These are phyloP conservation scores for Phytophthora megakarya DNA, from an alignment of 352 stramenopile genomes.

Conservation along the genomic window DNA sequence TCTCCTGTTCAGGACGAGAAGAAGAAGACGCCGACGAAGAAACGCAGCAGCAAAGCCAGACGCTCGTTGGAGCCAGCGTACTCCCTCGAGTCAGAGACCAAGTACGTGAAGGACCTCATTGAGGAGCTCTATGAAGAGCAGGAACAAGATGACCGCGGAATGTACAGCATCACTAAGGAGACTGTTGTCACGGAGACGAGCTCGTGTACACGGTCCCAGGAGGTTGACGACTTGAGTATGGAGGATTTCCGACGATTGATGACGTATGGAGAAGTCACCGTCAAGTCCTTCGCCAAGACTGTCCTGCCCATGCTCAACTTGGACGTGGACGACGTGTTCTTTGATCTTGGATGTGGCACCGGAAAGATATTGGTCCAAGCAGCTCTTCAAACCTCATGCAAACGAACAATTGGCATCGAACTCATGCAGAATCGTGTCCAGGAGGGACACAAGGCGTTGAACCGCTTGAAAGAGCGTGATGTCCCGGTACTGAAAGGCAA, in stretches of 20 bases:
- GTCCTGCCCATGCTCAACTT: conserved; percentile 75
- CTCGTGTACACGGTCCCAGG: conserved; percentile 60
- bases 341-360: conserved; percentile 81
- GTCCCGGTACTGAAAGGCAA: conserved; percentile 53
- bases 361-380: conserved; percentile 83
- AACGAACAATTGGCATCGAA: conserved; percentile 74
- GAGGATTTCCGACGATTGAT: conserved; percentile 75
- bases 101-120: conserved; percentile 54
- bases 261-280: conserved; percentile 83
- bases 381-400: conserved; percentile 73
- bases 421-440: conserved; percentile 85
- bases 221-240: conserved; percentile 71
- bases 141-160: conserved; percentile 77
- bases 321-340: conserved; percentile 76
- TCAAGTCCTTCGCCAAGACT: conserved; percentile 62
- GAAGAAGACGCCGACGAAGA: conserved; percentile 57
- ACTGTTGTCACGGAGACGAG: conserved; percentile 68
- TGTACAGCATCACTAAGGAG: conserved; percentile 74
- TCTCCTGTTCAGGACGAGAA: conserved; percentile 61
- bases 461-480: conserved; percentile 47
- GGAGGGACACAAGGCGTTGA: conserved; percentile 60
- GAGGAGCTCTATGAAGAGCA: conserved; percentile 69
- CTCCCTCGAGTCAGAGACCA: conserved; percentile 35
- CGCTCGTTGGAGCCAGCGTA: conserved; percentile 54
- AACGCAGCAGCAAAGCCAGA: conserved; percentile 39